These are phyloP conservation scores for Colletotrichum shisoi DNA, from an alignment of 2,329 filamentous ascomycete species.

Conservation along the genomic window DNA sequence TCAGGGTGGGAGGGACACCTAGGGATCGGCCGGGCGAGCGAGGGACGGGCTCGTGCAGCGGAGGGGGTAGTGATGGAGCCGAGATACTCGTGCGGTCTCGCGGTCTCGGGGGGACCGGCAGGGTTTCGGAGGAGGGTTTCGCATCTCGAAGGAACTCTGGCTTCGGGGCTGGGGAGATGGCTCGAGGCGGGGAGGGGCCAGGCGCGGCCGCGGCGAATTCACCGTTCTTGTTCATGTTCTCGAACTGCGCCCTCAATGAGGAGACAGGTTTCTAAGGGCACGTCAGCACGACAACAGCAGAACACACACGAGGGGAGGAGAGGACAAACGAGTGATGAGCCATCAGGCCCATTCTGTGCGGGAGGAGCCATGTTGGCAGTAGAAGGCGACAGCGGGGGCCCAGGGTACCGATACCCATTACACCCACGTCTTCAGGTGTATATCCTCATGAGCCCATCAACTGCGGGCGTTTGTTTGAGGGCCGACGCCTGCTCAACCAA, in stretches of 20 bases:
- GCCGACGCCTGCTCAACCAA: constrained; percentile 12
- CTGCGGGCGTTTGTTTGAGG: constrained; percentile 16
- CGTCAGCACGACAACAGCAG: constrained; percentile 43
- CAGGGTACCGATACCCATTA: constrained; percentile 48
- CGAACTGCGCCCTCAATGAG: constrained; percentile 80
- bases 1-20: constrained; percentile 55
- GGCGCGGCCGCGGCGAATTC: constrained; percentile 46
- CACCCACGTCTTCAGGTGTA: constrained; percentile 45
- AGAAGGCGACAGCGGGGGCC: constrained; percentile 43
- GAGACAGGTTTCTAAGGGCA: constrained; percentile 76
- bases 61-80: constrained; percentile 40
- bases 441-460: constrained; percentile 42
- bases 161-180: constrained; percentile 52
- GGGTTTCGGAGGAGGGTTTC: constrained; percentile 50
- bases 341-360: constrained; percentile 71
- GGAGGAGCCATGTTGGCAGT: constrained; percentile 50
- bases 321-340: constrained; percentile 73
- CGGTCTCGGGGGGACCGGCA: constrained; percentile 45
- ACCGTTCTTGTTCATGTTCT: constrained; percentile 71
- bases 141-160: constrained; percentile 55
- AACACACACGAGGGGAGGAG: not conserved
- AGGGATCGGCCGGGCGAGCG: constrained; percentile 51
- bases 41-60: constrained; percentile 39
- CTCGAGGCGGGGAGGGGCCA: constrained; percentile 45
- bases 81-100: constrained; percentile 39